These are phyloP conservation scores for Entomortierella chlamydospora DNA, from an alignment of 192 early-diverging fungal genomes.

Conservation along the genomic window DNA sequence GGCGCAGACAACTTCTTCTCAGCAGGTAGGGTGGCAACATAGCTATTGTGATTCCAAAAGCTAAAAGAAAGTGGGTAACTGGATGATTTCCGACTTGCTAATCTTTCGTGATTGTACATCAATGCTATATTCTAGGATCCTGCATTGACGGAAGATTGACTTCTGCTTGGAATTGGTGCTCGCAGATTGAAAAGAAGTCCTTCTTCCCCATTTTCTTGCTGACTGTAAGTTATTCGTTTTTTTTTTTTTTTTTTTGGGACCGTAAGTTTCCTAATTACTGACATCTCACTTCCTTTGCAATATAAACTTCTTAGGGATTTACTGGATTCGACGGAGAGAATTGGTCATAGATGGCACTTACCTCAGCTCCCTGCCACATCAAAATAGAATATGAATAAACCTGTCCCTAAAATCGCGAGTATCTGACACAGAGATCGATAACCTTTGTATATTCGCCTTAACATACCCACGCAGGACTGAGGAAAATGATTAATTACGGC, in stretches of 20 bases:
- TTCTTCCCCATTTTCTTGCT: constrained; percentile 93
- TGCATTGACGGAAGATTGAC: constrained; percentile 98
- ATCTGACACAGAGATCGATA: no score
- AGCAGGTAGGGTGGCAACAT: constrained; percentile 68
- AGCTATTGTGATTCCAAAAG: background rate
- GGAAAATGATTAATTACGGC: no score
- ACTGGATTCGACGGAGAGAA: constrained; percentile 81
- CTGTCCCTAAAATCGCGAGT: no score
- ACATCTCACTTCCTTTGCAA: background rate
- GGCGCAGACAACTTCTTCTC: constrained; percentile 93
- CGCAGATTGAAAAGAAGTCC: constrained; percentile 90
- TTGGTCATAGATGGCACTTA: constrained; percentile 42
- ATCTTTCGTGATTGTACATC: no score
- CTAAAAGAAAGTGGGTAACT: background rate
- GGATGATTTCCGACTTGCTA: no score
- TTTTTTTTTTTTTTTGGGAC: background rate
- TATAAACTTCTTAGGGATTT: constrained; percentile 65
- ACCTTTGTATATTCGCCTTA: no score
- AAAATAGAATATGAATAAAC: background rate
- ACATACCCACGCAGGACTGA: no score
- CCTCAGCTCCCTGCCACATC: background rate
- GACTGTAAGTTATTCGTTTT: constrained; percentile 58
- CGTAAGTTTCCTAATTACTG: constrained; percentile 4
- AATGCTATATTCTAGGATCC: constrained; percentile 37
- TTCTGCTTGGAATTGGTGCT: constrained; percentile 94